Base-by-base conservation (phyloP, 768 basidiomycete species). In the Grammothele lineata region DNA sequence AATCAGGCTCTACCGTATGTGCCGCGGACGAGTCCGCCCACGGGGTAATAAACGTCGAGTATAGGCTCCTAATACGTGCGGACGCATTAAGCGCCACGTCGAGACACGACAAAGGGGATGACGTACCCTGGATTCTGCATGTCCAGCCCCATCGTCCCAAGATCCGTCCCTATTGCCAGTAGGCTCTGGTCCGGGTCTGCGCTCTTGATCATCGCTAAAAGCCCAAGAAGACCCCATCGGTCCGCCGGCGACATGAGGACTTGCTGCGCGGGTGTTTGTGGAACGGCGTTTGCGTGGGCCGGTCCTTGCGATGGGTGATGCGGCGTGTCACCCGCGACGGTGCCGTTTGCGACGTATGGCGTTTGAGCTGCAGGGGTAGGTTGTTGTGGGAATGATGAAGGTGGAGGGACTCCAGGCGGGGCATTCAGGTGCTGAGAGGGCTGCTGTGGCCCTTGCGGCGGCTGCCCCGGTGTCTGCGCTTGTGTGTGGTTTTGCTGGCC, bases 41-140 rank as follows among this genome's bases (percentile, higher is more conserved):
- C 22, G 94, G 94, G 47, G 95, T 94, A 60, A 95, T 90, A 70
- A 98, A 94, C 22, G 87, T 87, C 50, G 91, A 84, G 70, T 91
- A 93, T 50, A 94, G 72, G 60, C 87, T 87, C 63, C 90, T 88
- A 66, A 41, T n/a, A n/a, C n/a, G n/a, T 53, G 38, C 47, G 33
- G 26, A 25, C 34, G 33, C 22, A n/a, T n/a, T n/a, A n/a, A n/a
- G 23, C 32, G 18, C 37, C 17, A 48, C 25, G 40, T 30, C 14
- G 27, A 30, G 7, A 30, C 8, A 30, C 27, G 39, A 10, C 18
- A 24, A 47, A 24, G 11, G 37, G 40, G 12, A 43, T 47, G 53
- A 77, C 85, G 75, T 69, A 92, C 87, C 89, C 91, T 57, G 78
- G 71, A 57, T 78, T 83, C 39, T 79, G 76, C 79, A 98, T 81